Evolutionary conservation across 202 grass and related monocot genomes (phyloP), one percentile per base, ranked within the genome.

Genomic region (Bolboschoenoplectus hybrid): DNA sequence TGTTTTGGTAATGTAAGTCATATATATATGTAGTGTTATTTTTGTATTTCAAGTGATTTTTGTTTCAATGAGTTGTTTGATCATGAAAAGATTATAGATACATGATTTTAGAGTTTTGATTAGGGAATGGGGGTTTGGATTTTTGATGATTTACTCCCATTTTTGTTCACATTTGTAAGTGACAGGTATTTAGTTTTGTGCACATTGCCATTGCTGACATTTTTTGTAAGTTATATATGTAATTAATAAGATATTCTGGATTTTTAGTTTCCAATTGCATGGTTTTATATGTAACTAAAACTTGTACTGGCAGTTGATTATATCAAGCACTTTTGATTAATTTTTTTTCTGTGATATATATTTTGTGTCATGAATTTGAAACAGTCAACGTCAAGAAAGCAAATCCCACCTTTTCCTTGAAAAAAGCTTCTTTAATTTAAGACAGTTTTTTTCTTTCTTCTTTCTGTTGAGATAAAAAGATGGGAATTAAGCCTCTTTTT

Each of bases 121-220:
- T 68, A 66, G 41, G n/a, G 20, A 10, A 82, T 47, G 63, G 63
- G 81, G 52, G 16, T 19, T 58, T 80, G 40, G 36, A 41, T 19
- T 80, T 78, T 80, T 80, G 53, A 80, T 43, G 16, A 80, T 58
- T 43, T 80, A 43, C 76, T 20, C 55, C 81, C 81, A 47, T 81
- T 75, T 26, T 40, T 80, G 10, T 38, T 56, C 74, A 20, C 71
- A 51, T 74, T 17, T 73, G 44, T 26, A 73, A 49, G 45, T 50
- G 45, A 3, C 9, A 50, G 44, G 19, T 80, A 78, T 39, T 44
- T 80, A 43, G 3, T 62, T 0, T 79, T 57, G 52, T 44, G 52
- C 55, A 80, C 38, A 80, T 80, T 61, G 16, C 38, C 38, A 60
- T 43, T 60, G 14, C 53, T 58, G 55, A 74, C 71, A 74, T 1